A percentile compares a stretch with the other conserved stretches of the same genome.
phyloP scores from a whole-genome alignment of 2,329 filamentous ascomycete genomes.

The Sclerotinia sclerotiorum region DNA sequence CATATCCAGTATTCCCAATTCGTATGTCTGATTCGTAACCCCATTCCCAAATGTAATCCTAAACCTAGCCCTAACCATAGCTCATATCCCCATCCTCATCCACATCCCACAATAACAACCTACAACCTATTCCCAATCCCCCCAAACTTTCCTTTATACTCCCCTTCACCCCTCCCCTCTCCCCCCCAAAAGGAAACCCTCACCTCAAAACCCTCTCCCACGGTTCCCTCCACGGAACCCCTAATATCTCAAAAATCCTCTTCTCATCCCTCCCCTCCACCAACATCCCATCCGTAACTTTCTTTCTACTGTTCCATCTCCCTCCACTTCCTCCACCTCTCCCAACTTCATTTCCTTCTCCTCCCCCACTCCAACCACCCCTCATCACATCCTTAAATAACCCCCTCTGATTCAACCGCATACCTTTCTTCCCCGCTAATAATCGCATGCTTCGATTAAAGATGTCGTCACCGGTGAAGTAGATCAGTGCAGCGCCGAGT shows the following conservation, averaged over 20 bases:
- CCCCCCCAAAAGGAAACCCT: too few species aligned
- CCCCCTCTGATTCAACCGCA: slow-evolving; percentile 82
- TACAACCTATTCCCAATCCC: too few species aligned
- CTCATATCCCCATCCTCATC: not conserved
- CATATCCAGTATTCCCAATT: too few species aligned
- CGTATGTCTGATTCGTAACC: too few species aligned
- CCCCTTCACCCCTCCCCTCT: too few species aligned
- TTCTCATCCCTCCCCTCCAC: slow-evolving; percentile 75
- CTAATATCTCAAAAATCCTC: slow-evolving; percentile 77
- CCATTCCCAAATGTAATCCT: too few species aligned
- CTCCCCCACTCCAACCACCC: slow-evolving; percentile 47
- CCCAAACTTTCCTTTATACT: too few species aligned
- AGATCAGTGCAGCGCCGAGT: slow-evolving; percentile 82
- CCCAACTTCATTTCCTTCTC: slow-evolving; percentile 47
- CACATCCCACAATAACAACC: too few species aligned
- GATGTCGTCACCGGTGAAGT: slow-evolving; percentile 93
- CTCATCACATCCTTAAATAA: slow-evolving; percentile 71
- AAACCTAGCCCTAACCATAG: too few species aligned
- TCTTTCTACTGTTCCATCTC: slow-evolving; percentile 49
- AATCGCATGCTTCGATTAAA: slow-evolving; percentile 87
- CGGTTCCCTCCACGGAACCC: slow-evolving; percentile 81
- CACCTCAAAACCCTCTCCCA: slow-evolving; percentile 69
- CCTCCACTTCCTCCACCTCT: slow-evolving; percentile 31
- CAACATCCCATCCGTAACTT: slow-evolving; percentile 65
- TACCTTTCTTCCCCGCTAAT: slow-evolving; percentile 74